These are phyloP conservation scores for Saksenaea vasiformis DNA, from an alignment of 371 early-diverging fungal genomes.

Conservation along the genomic window DNA sequence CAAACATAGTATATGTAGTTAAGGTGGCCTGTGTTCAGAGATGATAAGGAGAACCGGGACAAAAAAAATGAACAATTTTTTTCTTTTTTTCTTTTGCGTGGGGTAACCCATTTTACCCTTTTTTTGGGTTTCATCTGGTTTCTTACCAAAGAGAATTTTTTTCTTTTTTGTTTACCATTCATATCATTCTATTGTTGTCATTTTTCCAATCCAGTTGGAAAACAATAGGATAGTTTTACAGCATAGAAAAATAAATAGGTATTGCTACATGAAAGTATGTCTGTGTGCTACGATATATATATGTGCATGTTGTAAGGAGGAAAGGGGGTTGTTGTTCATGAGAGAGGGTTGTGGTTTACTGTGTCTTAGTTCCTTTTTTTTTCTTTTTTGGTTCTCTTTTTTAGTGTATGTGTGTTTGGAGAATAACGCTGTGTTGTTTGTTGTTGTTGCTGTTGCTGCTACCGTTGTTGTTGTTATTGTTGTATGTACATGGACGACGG, in stretches of 20 bases:
- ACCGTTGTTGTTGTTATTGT: not conserved
- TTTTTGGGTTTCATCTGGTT: not conserved
- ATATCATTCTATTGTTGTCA: not conserved
- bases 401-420: not conserved
- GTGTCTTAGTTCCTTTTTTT: not conserved
- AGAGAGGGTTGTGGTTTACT: not conserved
- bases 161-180: not conserved
- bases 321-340: not conserved
- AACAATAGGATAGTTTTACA: not conserved
- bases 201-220: constrained; percentile 4
- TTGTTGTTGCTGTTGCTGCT: not conserved
- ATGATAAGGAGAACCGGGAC: not conserved
- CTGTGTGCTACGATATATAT: constrained; percentile 1
- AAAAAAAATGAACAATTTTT: not conserved
- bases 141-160: not conserved
- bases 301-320: constrained; percentile 5
- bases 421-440: not conserved
- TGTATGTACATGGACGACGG: not conserved
- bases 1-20: constrained; percentile 30
- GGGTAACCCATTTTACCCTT: not conserved
- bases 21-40: not conserved
- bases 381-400: not conserved
- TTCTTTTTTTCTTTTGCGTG: not conserved
- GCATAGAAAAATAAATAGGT: not conserved
- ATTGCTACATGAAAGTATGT: constrained; percentile 3